Evolutionary conservation across 768 basidiomycete species (phyloP), one percentile per base, ranked within the genome.

Genomic region (Agrocybe chaxingu): DNA sequence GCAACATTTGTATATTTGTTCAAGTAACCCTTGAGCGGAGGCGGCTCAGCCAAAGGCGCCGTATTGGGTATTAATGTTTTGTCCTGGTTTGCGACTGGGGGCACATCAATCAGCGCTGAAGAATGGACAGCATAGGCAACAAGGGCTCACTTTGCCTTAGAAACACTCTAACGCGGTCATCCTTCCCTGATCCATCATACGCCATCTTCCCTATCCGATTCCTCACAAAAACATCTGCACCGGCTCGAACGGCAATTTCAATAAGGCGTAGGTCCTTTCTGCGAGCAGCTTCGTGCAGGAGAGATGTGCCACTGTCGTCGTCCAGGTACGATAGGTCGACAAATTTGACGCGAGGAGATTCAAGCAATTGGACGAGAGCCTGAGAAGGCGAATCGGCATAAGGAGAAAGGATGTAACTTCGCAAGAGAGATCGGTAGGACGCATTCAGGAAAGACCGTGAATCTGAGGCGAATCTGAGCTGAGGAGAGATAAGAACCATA

Each of bases 1-100:
- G 92, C 91, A 35, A 97, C 89, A 58, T 97, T 98, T 1, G 87
- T 85, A 62, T 94, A 97, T 66, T 98, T 98, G 66, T 89, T 92
- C 13, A 92, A 71, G 61, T 92, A 92, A 0, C 90, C 92, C 54
- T 80, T 84, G 49, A 91, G 66, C 2, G 74, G 66, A 0, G 87
- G 84, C 1, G 86, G 81, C 42, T 84, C 81, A 1, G 73, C 70
- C 1, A 62, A 44, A 0, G 72, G 68, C 6, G 66, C 57, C 1
- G 76, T 68, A 7, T 69, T 62, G 3, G 77, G 74, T 8, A 93
- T 78, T 1, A 92, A 71, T 0, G 84, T 81, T 35, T 81, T 82
- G 58, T 94, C 89, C 36, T 86, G 87, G 61, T 92, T 94, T 12
- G 82, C 84, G 58, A 90, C 89, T 91, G 59, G 13, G 18, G 8